These are phyloP conservation scores for Xylaria cubensis DNA, from an alignment of 495 filamentous ascomycete genomes.

Conservation along the genomic window DNA sequence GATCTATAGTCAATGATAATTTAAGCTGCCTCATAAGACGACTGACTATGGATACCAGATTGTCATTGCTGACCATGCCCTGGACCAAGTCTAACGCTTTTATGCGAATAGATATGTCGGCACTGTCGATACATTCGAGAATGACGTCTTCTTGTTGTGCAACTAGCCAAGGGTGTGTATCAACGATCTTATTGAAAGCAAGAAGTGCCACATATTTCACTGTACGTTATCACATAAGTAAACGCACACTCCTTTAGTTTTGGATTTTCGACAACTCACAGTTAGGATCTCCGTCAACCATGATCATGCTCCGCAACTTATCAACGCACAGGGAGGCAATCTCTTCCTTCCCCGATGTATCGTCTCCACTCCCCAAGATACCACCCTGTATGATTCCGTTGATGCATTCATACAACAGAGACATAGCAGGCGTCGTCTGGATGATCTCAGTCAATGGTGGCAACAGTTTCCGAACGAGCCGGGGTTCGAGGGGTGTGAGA, in stretches of 20 bases:
- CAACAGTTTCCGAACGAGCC: slow-evolving; percentile 88
- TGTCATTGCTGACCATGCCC: slow-evolving; percentile 88
- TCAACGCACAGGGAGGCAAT: slow-evolving; percentile 91
- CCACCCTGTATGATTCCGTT: slow-evolving; percentile 98
- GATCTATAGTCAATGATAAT: slow-evolving; percentile 51
- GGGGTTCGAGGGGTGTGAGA: slow-evolving; percentile 89
- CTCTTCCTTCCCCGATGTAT: slow-evolving; percentile 81
- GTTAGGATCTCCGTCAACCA: slow-evolving; percentile 91
- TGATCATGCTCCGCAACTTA: slow-evolving; percentile 92
- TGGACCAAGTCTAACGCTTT: slow-evolving; percentile 90
- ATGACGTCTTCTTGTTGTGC: slow-evolving; percentile 94
- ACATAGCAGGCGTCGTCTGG: slow-evolving; percentile 94
- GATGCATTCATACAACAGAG: slow-evolving; percentile 94
- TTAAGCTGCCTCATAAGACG: slow-evolving; percentile 85
- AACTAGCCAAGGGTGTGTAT: slow-evolving; percentile 84
- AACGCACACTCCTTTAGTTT: not conserved
- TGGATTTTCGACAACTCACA: slow-evolving; percentile 58
- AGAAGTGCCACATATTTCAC: slow-evolving; percentile 97
- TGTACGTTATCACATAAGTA: slow-evolving; percentile 44
- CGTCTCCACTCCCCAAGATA: slow-evolving; percentile 80
- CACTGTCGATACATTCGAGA: slow-evolving; percentile 91
- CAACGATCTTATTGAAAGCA: slow-evolving; percentile 92
- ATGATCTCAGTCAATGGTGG: slow-evolving; percentile 94
- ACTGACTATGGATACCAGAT: slow-evolving; percentile 80
- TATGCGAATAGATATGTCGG: slow-evolving; percentile 94